These are phyloP conservation scores for Venturia pyrina DNA, from an alignment of 2,329 filamentous ascomycete genomes.

Conservation along the genomic window DNA sequence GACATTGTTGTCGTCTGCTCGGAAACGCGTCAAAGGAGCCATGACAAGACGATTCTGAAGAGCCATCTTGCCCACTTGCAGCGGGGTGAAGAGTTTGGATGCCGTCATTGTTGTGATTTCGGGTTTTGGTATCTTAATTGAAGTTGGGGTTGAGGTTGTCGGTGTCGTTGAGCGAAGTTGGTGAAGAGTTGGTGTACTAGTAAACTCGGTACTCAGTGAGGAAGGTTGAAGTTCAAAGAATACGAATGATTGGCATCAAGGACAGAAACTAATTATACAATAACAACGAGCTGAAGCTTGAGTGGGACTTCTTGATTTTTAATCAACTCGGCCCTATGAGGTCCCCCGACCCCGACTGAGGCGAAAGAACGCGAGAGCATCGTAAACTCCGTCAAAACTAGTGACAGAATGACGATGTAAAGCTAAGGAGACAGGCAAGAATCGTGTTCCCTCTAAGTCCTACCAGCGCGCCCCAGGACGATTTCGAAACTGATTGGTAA, in stretches of 20 bases:
- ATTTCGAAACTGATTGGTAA: no score
- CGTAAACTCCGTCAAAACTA: neutral
- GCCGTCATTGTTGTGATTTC: neutral
- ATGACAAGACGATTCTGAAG: slow-evolving; percentile 30
- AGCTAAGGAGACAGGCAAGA: neutral
- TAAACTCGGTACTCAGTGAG: no score
- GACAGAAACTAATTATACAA: no score
- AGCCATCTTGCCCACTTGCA: slow-evolving; percentile 22
- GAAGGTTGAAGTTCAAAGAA: no score
- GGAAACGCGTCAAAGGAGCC: slow-evolving; percentile 32
- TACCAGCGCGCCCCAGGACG: no score
- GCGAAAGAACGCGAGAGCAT: neutral
- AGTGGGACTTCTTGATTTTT: neutral
- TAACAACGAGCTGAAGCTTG: no score
- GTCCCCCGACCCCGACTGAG: neutral
- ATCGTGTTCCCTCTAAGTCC: neutral
- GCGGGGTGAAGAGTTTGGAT: slow-evolving; percentile 24
- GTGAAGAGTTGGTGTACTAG: neutral
- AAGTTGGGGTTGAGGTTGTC: neutral
- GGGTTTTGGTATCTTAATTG: neutral
- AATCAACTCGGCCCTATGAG: neutral
- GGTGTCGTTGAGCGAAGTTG: neutral
- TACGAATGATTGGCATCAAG: no score
- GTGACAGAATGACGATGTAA: neutral
- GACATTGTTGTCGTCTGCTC: slow-evolving; percentile 37